Conservation (phyloP, 1,139 yeast genomes). For the Petasospora fabianii region DNA sequence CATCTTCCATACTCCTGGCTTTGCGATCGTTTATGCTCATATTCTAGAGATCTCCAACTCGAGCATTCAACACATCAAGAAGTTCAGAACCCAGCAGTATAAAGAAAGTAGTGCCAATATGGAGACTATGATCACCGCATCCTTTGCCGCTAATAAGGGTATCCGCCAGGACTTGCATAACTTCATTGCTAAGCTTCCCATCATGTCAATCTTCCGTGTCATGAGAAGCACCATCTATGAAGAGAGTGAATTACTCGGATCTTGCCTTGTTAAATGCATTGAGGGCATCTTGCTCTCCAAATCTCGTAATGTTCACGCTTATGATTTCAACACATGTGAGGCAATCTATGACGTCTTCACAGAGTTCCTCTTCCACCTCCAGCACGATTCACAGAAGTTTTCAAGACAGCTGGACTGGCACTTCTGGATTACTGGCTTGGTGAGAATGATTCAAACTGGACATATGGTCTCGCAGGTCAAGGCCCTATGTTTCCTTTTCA, state of each 20-base stretch:
- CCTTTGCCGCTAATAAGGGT: constrained; percentile 1
- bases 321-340: constrained; percentile 42
- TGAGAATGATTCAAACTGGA: constrained; percentile 57
- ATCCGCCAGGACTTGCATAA: constrained; percentile 12
- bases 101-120: constrained; percentile 3
- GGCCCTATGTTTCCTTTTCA: constrained; percentile 63
- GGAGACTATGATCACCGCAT: constrained; percentile 6
- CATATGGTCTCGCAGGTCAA: constrained; percentile 62
- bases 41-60: constrained; percentile 33
- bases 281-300: constrained; percentile 35
- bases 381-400: constrained; percentile 16
- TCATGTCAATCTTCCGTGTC: constrained; percentile 5
- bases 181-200: constrained; percentile 30
- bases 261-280: constrained; percentile 20
- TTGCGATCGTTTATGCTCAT: constrained; percentile 33
- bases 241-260: constrained; percentile 3
- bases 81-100: constrained; percentile 18
- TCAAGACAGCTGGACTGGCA: constrained; percentile 54
- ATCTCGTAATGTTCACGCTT: constrained; percentile 33
- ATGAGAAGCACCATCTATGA: constrained; percentile 10
- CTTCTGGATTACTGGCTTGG: constrained; percentile 66
- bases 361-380: constrained; percentile 17
- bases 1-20: constrained; percentile 28
- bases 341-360: constrained; percentile 38
- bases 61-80: constrained; percentile 21